These are phyloP conservation scores for Barnettozyma sp. DNA, from an alignment of 805 yeast species.

Conservation along the genomic window DNA sequence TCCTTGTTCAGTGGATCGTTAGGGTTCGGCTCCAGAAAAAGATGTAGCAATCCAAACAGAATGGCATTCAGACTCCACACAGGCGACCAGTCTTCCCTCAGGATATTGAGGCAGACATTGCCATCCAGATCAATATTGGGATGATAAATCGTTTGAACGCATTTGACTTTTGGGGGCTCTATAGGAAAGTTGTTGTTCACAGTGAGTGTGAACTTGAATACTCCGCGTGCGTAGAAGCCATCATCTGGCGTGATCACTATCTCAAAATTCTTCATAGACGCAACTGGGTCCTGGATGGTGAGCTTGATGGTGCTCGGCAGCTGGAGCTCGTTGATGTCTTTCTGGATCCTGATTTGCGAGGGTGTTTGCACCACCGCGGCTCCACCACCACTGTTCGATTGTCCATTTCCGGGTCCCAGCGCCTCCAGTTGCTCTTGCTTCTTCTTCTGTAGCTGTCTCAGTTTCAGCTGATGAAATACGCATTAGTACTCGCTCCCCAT, in stretches of 20 bases:
- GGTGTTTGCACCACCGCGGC: conserved; percentile 30
- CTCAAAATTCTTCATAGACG: conserved; percentile 48
- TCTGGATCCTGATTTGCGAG: conserved; percentile 71
- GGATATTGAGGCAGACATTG: conserved; percentile 82
- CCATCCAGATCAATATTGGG: conserved; percentile 92
- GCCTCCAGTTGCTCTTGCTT: conserved; percentile 39
- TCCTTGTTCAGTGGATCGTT: conserved; percentile 88
- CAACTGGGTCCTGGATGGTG: conserved; percentile 39
- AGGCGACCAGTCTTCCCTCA: conserved; percentile 96
- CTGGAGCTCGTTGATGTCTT: conserved; percentile 64
- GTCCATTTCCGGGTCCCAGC: conserved; percentile 1
- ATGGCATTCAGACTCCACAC: conserved; percentile 77
- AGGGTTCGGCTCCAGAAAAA: conserved; percentile 86
- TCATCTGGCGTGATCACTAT: conserved; percentile 57
- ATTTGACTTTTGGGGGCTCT: conserved; percentile 81
- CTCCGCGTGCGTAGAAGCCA: conserved; percentile 66
- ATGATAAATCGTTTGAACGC: conserved; percentile 71
- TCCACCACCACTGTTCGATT: too few relatives aligned
- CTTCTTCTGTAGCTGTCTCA: conserved; percentile 52
- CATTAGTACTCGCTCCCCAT: too few relatives aligned
- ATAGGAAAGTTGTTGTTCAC: conserved; percentile 78
- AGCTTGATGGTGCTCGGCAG: conserved; percentile 52
- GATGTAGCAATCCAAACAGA: conserved; percentile 75
- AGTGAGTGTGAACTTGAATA: conserved; percentile 59
- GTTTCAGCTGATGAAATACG: conserved; percentile 43